Conservation (phyloP, 768 basidiomycete species). For the Suillus americanus region DNA sequence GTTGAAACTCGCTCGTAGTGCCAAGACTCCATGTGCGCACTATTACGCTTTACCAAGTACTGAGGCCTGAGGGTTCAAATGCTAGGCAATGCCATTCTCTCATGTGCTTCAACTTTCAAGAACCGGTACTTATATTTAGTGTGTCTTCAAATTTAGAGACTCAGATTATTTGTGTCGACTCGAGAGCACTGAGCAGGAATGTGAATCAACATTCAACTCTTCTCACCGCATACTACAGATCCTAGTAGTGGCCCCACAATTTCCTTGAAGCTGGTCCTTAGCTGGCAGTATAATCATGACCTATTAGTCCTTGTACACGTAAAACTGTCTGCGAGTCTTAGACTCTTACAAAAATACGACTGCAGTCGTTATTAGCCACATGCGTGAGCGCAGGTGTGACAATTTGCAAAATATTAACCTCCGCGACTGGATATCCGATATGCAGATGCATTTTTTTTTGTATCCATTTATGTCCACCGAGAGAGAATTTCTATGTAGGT, state of each 20-base stretch:
- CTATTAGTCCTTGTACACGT: no score
- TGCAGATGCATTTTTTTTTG: no score
- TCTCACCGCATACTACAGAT: no score
- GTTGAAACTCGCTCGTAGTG: not conserved
- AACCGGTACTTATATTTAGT: not conserved
- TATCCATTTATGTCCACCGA: no score
- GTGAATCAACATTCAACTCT: not conserved
- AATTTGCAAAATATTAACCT: not conserved
- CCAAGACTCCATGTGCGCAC: not conserved
- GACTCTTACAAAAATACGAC: not conserved
- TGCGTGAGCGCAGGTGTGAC: not conserved
- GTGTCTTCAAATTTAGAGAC: not conserved
- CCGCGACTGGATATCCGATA: not conserved
- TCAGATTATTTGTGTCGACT: not conserved
- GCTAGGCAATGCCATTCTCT: not conserved
- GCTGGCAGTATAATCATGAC: constrained; percentile 18
- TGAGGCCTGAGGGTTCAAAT: not conserved
- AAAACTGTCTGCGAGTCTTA: no score
- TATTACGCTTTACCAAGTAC: not conserved
- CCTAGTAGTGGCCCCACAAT: not conserved
- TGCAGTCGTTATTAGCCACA: not conserved
- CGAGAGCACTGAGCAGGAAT: not conserved
- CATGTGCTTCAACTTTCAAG: not conserved
- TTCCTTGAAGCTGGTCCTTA: not conserved
- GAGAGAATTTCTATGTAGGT: no score